phyloP scores from a whole-genome alignment of 2,329 filamentous ascomycete genomes.

The Colletotrichum echinochloae region DNA sequence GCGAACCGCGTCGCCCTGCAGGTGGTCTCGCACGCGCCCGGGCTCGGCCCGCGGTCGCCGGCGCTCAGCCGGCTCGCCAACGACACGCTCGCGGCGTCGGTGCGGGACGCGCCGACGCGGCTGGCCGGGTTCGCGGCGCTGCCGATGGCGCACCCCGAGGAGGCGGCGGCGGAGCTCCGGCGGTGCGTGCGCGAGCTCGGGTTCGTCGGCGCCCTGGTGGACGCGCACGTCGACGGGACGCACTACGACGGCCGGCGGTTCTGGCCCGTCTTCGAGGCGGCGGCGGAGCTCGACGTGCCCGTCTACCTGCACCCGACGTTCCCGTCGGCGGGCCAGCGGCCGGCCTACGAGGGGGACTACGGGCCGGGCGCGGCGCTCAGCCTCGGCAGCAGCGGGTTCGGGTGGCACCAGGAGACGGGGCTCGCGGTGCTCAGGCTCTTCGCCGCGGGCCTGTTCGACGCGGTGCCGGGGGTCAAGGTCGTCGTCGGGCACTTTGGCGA shows the following conservation, averaged over 20 bases:
- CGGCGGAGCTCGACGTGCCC: constrained; percentile 70
- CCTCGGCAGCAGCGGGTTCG: constrained; percentile 58
- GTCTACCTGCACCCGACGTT: constrained; percentile 71
- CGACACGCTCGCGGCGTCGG: constrained; percentile 40
- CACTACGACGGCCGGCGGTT: constrained; percentile 73
- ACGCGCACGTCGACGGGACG: constrained; percentile 67
- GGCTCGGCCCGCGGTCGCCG: constrained; percentile 21
- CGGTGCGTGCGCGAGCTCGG: constrained; percentile 67
- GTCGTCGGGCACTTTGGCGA: constrained; percentile 33
- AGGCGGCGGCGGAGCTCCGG: constrained; percentile 62
- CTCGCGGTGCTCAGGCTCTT: constrained; percentile 44
- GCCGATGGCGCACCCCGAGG: constrained; percentile 63
- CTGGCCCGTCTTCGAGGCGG: constrained; percentile 69
- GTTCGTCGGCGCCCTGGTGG: constrained; percentile 71
- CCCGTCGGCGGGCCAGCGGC: constrained; percentile 47
- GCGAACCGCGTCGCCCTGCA: constrained; percentile 45
- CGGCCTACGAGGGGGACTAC: constrained; percentile 47
- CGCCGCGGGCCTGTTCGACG: constrained; percentile 26
- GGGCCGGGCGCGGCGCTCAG: constrained; percentile 44
- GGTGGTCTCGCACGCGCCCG: constrained; percentile 38
- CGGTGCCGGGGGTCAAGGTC: constrained; percentile 17
- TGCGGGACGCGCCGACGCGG: background rate
- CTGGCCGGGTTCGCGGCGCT: constrained; percentile 26
- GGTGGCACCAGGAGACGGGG: constrained; percentile 64
- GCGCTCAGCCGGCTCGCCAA: constrained; percentile 47